These are phyloP conservation scores for Bidens hawaiensis DNA, from an alignment of 140 eudicot genomes.

Conservation along the genomic window DNA sequence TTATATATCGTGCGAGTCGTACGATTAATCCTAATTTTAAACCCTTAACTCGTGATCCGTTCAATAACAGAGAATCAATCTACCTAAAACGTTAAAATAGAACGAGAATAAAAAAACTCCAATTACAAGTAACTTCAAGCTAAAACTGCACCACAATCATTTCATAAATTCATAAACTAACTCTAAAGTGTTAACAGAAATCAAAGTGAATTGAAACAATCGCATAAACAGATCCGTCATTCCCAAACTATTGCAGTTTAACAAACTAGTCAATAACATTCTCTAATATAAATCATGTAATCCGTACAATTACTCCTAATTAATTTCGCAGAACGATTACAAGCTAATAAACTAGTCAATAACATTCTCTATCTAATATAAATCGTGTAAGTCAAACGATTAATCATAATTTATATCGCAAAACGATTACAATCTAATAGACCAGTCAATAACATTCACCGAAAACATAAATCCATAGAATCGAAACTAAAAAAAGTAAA, in stretches of 20 bases:
- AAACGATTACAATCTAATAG: background rate
- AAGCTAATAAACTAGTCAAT: background rate
- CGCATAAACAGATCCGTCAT: slow-evolving; percentile 14
- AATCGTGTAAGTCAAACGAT: too few species aligned
- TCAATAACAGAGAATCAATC: slow-evolving; percentile 9
- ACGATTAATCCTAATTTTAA: too few species aligned
- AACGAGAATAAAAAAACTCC: background rate
- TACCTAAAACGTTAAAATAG: background rate
- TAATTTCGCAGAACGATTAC: too few species aligned
- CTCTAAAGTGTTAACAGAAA: background rate
- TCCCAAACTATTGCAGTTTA: background rate
- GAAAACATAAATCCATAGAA: too few species aligned
- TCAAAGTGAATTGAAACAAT: background rate
- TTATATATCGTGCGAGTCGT: too few species aligned
- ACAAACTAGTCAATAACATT: background rate
- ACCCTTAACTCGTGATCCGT: slow-evolving; percentile 27
- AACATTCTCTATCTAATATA: too few species aligned
- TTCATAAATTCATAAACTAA: background rate
- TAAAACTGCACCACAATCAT: background rate
- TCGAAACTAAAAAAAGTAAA: too few species aligned
- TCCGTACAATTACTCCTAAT: too few species aligned
- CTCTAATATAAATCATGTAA: too few species aligned
- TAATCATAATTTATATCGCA: too few species aligned
- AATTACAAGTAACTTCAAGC: slow-evolving; percentile 21
- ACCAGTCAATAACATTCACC: background rate